Conservation (phyloP, 805 yeast species). For the Sugiyamaella valdiviana region DNA sequence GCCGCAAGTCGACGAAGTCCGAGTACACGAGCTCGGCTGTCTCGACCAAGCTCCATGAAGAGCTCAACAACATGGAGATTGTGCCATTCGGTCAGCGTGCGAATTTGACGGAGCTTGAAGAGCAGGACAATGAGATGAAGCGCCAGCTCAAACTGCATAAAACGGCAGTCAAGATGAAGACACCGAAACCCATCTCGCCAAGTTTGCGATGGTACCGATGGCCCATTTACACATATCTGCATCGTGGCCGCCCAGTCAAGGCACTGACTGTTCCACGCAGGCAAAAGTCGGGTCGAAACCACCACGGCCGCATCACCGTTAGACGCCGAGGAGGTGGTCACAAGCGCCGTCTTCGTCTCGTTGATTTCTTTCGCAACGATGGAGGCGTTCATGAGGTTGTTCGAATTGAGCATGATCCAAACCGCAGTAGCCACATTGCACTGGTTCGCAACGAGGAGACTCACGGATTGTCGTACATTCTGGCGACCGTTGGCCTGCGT, state of each 20-base stretch:
- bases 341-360: constrained; percentile 74
- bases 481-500: constrained; percentile 89
- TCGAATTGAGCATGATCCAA: constrained; percentile 93
- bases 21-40: not conserved
- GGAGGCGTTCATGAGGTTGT: constrained; percentile 73
- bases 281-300: constrained; percentile 81
- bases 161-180: constrained; percentile 64
- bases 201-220: constrained; percentile 83
- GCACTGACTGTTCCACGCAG: constrained; percentile 68
- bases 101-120: constrained; percentile 62
- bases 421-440: constrained; percentile 90
- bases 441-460: constrained; percentile 60
- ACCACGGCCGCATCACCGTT: constrained; percentile 79
- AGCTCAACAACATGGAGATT: constrained; percentile 15
- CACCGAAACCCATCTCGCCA: constrained; percentile 75
- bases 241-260: constrained; percentile 75
- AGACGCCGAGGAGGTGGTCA: constrained; percentile 98
- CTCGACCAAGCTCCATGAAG: constrained; percentile 8
- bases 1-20: not conserved
- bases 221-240: constrained; percentile 80
- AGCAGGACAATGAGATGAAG: constrained; percentile 64
- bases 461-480: constrained; percentile 64
- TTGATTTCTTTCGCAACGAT: constrained; percentile 64
- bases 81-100: constrained; percentile 23
- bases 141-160: constrained; percentile 69